Base-by-base conservation (phyloP, 257 asterid genomes). In the Scutellaria galericulata region DNA sequence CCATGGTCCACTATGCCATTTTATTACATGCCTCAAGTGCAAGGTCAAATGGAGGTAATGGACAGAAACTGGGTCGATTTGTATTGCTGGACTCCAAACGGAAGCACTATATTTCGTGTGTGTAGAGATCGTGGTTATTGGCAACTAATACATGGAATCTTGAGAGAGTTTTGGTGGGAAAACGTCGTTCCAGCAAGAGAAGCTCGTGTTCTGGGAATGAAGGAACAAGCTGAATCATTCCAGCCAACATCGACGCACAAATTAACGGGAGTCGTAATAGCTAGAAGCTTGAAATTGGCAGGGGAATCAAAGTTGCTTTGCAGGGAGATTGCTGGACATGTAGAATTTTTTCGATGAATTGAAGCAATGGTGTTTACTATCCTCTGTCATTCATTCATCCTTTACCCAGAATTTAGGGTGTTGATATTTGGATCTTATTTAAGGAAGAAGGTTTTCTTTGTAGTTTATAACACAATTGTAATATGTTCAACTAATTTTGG, bases 11-110 rank as follows among this genome's bases (percentile, higher is more conserved):
- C 75, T 20, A 74, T 95, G 85, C 98, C 98, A 3, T 92, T 84
- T 76, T 95, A 95, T 80, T 95, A 95, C 89, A 87, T 92, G 94
- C 99, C 99, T 77, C 99, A 95, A 47, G 89, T 92, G 76, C 99
- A 92, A 72, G 99, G 98, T 6, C 99, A 92, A 78, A 90, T 95
- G 99, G 99, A 92, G 88, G 88, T 92, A 64, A 88, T 92, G 97
- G 81, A 86, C 66, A 74, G 97, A 72, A 93, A 89, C 71, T 91
- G 99, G 97, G 97, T 78, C 13, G 99, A 91, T 86, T 73, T 91
- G 71, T 91, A 91, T 68, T 94, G 99, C 66, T 94, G 99, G 99
- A 94, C 95, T 2, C 98, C 95, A 5, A 94, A 88, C 4, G 97
- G 96, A 4, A 89, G 99, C 71, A 81, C 97, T 5, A 78, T 91